A percentile compares a stretch with the other conserved stretches of the same genome.
Conservation (phyloP, 345 rosid genomes). For the Eucalyptus sp. region DNA sequence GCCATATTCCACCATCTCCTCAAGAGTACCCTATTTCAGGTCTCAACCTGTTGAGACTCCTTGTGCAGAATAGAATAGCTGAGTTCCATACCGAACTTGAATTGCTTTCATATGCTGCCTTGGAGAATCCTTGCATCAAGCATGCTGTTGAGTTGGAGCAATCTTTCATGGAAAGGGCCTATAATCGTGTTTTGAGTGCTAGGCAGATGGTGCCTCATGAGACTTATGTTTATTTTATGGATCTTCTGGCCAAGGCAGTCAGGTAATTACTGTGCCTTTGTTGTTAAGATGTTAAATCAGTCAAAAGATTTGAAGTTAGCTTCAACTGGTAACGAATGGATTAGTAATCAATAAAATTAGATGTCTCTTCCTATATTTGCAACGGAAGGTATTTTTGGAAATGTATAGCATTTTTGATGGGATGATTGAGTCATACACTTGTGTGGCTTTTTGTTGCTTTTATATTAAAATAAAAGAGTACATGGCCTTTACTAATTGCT, state of each 20-base stretch:
- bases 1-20: accelerated
- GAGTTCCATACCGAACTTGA: conserved; percentile 96
- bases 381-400: neutral
- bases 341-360: neutral
- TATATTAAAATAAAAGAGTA: too few relatives aligned
- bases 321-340: neutral
- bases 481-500: too few relatives aligned
- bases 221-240: conserved; percentile 87
- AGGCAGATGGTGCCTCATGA: conserved; percentile 78
- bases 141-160: conserved; percentile 99
- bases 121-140: conserved; percentile 83
- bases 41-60: too few relatives aligned
- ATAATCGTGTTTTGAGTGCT: conserved; percentile 86
- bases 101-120: conserved; percentile 58
- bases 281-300: neutral
- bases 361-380: neutral
- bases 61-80: conserved; percentile 90
- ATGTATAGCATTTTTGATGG: neutral
- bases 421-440: neutral
- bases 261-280: conserved; percentile 29
- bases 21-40: too few relatives aligned
- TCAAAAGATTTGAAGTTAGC: neutral
- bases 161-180: conserved; percentile 99
- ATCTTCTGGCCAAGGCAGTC: conserved; percentile 89
- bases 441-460: neutral